Evolutionary conservation across 2,329 filamentous ascomycete genomes (phyloP).

Genomic region (Incumbomyces lentus): DNA sequence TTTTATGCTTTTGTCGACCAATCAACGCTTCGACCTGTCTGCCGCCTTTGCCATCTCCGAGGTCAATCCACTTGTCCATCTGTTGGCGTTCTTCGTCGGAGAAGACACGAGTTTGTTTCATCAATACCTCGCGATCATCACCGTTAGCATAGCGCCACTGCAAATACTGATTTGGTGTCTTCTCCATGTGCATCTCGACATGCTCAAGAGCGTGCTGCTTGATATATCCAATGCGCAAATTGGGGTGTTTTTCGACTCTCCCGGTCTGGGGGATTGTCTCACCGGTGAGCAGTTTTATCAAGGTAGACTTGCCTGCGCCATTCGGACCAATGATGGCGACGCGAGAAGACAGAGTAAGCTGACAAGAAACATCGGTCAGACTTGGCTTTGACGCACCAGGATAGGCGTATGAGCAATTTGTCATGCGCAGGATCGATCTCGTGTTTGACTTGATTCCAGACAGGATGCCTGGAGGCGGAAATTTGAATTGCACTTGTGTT

Average conservation of each 20-base stretch:
- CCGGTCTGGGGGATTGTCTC: conserved; percentile 75
- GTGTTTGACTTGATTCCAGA: conserved; percentile 93
- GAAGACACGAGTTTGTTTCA: conserved; percentile 92
- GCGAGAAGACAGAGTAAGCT: conserved; percentile 77
- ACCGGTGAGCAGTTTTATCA: conserved; percentile 94
- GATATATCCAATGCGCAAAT: conserved; percentile 97
- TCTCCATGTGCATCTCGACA: conserved; percentile 98
- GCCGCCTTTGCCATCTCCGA: conserved; percentile 68
- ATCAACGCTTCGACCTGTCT: conserved; percentile 79
- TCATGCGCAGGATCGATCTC: conserved; percentile 90
- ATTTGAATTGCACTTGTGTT: conserved; percentile 89
- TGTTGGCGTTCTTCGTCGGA: conserved; percentile 77
- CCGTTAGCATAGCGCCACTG: conserved; percentile 98
- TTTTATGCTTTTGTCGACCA: conserved; percentile 97
- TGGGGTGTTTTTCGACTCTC: conserved; percentile 95
- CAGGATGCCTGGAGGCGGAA: conserved; percentile 88
- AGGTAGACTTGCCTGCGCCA: conserved; percentile 93
- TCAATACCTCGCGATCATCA: conserved; percentile 88
- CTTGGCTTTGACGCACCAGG: conserved; percentile 81
- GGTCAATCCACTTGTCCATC: conserved; percentile 81
- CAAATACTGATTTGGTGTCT: conserved; percentile 97
- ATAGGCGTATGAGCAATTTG: conserved; percentile 82
- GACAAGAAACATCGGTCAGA: conserved; percentile 76
- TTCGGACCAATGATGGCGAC: conserved; percentile 96
- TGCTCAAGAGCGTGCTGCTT: conserved; percentile 98